Base-by-base conservation (phyloP, 139 green algal genomes). In the Choricystis sp. region DNA sequence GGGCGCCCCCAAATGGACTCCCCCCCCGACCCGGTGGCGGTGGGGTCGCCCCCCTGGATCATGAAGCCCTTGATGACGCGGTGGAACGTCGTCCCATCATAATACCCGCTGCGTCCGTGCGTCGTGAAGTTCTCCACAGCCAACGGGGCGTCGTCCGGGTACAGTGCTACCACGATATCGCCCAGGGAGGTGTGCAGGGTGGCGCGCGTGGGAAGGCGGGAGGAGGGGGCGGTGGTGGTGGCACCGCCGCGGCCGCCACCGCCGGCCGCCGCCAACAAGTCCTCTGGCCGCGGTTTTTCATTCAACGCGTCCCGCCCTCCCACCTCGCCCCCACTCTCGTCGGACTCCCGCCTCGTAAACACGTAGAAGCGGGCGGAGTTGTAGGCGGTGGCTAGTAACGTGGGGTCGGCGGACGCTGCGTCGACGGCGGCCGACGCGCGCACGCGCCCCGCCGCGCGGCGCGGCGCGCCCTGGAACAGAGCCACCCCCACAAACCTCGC, bases 61-160 rank as follows among this genome's bases (percentile, higher is more conserved):
- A 96, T 96, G 88, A 98, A 98, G 56, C 86, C 86, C 74, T 96
- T 96, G 71, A 98, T 97, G 19, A 98, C 83, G 19, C 92, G 76
- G 75, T 99, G 94, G 80, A 97, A 94, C 61, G 94, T 79, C 49
- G 96, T 70, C 30, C 70, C 74, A 65, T 98, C 87, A 56, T 95
- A 98, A 74, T 97, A 99, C 21, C 87, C 87, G 68, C 97, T 97
- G 40, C 73, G 72, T 4, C 81, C 77, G 72, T 99, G 94, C 4
- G 81, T 92, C 19, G 79, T 91, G 79, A 98, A 99, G 84, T 99
- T 99, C 71, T 99, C 94, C 28, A 98, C 76, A 2, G 89, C 98
- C 28, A 74, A 71, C 1, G 94, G 93, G 75, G 88, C 96, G 80
- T 97, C 88, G 19, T 96, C 88, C 0, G 86, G 78, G 75, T 94